Conservation (phyloP, 805 yeast genomes). For the Hermanozyma aechmeae region DNA sequence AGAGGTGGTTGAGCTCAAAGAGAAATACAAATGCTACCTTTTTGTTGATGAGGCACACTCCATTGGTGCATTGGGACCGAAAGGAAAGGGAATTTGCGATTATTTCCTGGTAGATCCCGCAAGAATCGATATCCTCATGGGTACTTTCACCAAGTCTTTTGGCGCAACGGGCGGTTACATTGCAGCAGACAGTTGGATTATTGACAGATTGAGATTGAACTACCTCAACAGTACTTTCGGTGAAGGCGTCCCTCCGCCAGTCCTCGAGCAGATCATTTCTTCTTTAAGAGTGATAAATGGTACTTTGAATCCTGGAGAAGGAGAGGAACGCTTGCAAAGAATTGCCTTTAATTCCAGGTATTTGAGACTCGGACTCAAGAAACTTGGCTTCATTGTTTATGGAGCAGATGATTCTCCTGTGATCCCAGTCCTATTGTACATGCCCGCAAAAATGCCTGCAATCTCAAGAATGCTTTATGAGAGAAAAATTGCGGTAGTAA, state of each 20-base stretch:
- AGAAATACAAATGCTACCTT: conserved; percentile 80
- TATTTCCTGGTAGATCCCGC: conserved; percentile 74
- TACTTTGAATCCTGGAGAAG: conserved; percentile 84
- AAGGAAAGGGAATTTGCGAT: conserved; percentile 92
- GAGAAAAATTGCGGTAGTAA: conserved; percentile 83
- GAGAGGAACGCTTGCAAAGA: conserved; percentile 80
- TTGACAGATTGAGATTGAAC: conserved; percentile 66
- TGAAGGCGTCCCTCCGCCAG: conserved; percentile 88
- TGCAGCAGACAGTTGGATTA: conserved; percentile 62
- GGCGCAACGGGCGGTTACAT: conserved; percentile 99
- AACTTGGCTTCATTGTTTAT: conserved; percentile 86
- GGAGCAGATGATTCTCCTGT: conserved; percentile 98
- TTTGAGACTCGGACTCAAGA: conserved; percentile 79
- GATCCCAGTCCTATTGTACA: conserved; percentile 75
- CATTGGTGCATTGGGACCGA: conserved; percentile 95
- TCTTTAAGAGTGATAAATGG: conserved; percentile 76
- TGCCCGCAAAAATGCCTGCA: conserved; percentile 93
- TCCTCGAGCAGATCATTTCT: conserved; percentile 76
- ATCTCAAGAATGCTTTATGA: conserved; percentile 74
- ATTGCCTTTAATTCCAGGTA: conserved; percentile 95
- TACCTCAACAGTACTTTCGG: conserved; percentile 68
- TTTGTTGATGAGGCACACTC: conserved; percentile 98
- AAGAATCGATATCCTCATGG: conserved; percentile 85
- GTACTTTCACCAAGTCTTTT: conserved; percentile 93
- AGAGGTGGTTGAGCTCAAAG: conserved; percentile 56